These are phyloP conservation scores for Auxenochlorella pyrenoidosa DNA, from an alignment of 139 green algal genomes.

Conservation along the genomic window DNA sequence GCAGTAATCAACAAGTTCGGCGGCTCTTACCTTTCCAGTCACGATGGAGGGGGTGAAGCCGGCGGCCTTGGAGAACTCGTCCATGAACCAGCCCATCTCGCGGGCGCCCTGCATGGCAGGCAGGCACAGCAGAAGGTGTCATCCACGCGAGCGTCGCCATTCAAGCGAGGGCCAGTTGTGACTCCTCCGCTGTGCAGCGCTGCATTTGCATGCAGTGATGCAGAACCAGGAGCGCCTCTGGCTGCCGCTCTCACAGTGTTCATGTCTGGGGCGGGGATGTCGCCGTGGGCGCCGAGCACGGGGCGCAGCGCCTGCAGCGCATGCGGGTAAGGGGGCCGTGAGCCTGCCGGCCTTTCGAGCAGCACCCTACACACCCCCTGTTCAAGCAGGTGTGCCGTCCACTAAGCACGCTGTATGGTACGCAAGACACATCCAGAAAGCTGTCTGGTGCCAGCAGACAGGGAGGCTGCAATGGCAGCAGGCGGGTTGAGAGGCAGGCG, in stretches of 20 bases:
- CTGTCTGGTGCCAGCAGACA: too few species aligned
- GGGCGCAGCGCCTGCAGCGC: conserved; percentile 81
- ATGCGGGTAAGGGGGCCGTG: background rate
- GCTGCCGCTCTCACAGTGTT: conserved; percentile 62
- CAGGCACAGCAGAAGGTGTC: background rate
- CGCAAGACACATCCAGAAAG: too few species aligned
- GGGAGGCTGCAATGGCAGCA: too few species aligned
- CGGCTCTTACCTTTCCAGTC: conserved; percentile 82
- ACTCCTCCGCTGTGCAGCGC: too few species aligned
- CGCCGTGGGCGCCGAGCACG: conserved; percentile 83
- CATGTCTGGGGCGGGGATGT: conserved; percentile 94
- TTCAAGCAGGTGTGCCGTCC: too few species aligned
- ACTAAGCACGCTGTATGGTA: background rate
- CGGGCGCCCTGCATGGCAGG: background rate
- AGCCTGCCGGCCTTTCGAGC: background rate
- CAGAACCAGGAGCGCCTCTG: background rate
- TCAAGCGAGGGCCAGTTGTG: too few species aligned
- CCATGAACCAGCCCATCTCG: conserved; percentile 67
- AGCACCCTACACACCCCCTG: too few species aligned
- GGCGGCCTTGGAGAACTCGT: conserved; percentile 92
- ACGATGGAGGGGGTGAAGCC: conserved; percentile 88
- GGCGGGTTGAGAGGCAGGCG: background rate
- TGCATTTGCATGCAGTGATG: background rate
- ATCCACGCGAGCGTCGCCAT: background rate
- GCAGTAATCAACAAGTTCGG: too few species aligned